Conservation (phyloP, 306 rosid genomes). For the Fragaria iinumae region DNA sequence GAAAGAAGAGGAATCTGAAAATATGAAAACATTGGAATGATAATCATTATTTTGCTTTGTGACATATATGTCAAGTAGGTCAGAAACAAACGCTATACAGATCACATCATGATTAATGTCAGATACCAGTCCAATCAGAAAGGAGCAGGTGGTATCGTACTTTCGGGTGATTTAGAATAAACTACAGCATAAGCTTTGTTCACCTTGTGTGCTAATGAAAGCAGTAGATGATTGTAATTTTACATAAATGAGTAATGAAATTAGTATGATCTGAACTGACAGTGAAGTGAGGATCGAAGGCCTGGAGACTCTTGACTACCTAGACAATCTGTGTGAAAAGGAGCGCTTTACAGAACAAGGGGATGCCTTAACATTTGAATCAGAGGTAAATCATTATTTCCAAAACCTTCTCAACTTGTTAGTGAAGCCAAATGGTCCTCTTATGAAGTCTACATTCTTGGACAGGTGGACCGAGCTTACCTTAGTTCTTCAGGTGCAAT, state of each 20-base stretch:
- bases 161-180: conserved; percentile 2
- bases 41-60: neutral
- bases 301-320: conserved; percentile 81
- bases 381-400: conserved; percentile 54
- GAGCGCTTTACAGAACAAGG: conserved; percentile 95
- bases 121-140: neutral
- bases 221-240: neutral
- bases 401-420: conserved; percentile 3
- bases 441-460: conserved; percentile 4
- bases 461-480: conserved; percentile 87
- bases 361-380: conserved; percentile 82
- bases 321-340: conserved; percentile 62
- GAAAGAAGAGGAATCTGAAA: neutral
- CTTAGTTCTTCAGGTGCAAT: conserved; percentile 47
- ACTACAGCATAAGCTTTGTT: neutral
- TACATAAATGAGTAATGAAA: neutral
- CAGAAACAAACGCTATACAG: neutral
- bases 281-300: conserved; percentile 98
- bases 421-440: neutral
- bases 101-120: neutral
- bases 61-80: neutral
- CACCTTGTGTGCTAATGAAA: neutral
- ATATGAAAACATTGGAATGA: neutral
- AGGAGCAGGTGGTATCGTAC: neutral
- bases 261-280: conserved; percentile 27